Evolutionary conservation across 2,329 filamentous ascomycete species (phyloP).

Genomic region (Colletotrichum falcatum): DNA sequence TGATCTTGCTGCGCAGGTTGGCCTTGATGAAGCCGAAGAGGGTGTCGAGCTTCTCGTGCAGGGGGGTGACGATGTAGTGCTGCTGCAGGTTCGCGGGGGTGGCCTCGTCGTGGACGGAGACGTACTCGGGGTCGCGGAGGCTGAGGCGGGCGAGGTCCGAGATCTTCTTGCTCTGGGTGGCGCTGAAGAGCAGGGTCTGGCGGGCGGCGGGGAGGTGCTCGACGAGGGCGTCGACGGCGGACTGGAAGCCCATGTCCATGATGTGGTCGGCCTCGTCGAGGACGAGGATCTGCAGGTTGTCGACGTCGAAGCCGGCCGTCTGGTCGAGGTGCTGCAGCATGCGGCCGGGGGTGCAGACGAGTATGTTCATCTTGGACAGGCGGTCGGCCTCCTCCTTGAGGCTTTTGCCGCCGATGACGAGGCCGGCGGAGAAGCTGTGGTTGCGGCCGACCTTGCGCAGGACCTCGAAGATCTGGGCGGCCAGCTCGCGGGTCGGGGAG

Average conservation of each 20-base stretch:
- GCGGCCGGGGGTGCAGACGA: slow-evolving; percentile 93
- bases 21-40: slow-evolving; percentile 92
- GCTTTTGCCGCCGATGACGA: slow-evolving; percentile 94
- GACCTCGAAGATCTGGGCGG: slow-evolving; percentile 97
- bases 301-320: slow-evolving; percentile 88
- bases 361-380: slow-evolving; percentile 92
- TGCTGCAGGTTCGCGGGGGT: slow-evolving; percentile 90
- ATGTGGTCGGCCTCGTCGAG: slow-evolving; percentile 97
- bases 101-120: slow-evolving; percentile 90
- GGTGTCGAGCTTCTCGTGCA: slow-evolving; percentile 91
- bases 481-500: slow-evolving; percentile 92
- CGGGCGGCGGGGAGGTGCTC: slow-evolving; percentile 88
- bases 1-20: slow-evolving; percentile 92
- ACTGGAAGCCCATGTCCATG: slow-evolving; percentile 97
- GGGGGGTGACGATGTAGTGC: slow-evolving; percentile 87
- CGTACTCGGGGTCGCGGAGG: slow-evolving; percentile 91
- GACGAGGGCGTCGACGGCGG: slow-evolving; percentile 89
- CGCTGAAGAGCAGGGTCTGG: slow-evolving; percentile 95
- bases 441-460: slow-evolving; percentile 89
- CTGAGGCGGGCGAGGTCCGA: slow-evolving; percentile 91
- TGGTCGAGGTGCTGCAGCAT: slow-evolving; percentile 97
- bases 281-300: slow-evolving; percentile 92
- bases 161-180: slow-evolving; percentile 94
- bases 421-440: slow-evolving; percentile 90
- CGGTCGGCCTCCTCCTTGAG: slow-evolving; percentile 88